A percentile compares a stretch with the other conserved stretches of the same genome.
phyloP scores from a whole-genome alignment of 768 basidiomycete species.

The Kwoniella botswanensis region DNA sequence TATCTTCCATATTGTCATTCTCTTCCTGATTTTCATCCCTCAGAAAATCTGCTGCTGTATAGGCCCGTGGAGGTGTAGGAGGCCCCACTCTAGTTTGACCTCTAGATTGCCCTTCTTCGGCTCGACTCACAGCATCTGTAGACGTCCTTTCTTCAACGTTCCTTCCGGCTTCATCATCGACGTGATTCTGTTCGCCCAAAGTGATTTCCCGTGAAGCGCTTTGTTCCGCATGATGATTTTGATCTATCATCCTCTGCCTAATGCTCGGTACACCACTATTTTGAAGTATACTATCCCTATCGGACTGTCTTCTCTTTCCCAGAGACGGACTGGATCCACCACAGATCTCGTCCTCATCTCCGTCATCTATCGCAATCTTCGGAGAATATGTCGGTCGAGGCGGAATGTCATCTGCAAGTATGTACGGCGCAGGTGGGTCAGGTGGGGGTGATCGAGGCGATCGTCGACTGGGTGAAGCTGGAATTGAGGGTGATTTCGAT shows the following conservation, averaged over 20 bases:
- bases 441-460: slow-evolving; percentile 1
- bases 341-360: background rate
- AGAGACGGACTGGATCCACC: background rate
- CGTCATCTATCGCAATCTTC: background rate
- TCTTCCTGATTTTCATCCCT: background rate
- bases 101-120: too few relatives aligned
- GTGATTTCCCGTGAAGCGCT: too few relatives aligned
- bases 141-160: background rate
- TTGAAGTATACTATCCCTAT: slow-evolving; percentile 1
- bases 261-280: background rate
- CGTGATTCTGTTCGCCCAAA: too few relatives aligned
- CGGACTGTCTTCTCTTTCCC: slow-evolving; percentile 8
- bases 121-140: background rate
- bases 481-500: background rate
- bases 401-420: background rate
- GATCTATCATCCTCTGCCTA: background rate
- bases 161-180: background rate
- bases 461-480: background rate
- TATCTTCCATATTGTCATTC: background rate
- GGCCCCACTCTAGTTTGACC: background rate
- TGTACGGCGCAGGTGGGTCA: background rate
- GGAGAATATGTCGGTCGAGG: background rate
- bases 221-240: background rate
- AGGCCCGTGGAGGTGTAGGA: background rate
- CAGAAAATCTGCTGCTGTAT: slow-evolving; percentile 1